Evolutionary conservation across 257 asterid genomes (phyloP).

Genomic region (Lycium barbarum): DNA sequence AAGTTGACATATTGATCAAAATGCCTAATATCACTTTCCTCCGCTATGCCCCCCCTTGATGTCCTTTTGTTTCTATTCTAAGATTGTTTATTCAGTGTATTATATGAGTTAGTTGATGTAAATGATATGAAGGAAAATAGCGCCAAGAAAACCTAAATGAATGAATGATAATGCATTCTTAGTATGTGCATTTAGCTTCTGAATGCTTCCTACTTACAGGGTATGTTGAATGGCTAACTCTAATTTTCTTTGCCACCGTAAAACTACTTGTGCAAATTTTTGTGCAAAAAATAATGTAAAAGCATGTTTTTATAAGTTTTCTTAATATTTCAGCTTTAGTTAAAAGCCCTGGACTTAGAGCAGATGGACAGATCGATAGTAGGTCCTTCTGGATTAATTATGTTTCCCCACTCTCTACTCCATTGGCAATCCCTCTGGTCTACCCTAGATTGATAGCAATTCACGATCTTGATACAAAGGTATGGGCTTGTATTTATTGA

Average conservation of each 20-base stretch:
- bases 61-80: constrained; percentile 10
- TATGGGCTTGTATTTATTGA: constrained; percentile 23
- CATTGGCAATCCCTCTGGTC: constrained; percentile 88
- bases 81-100: background rate
- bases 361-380: constrained; percentile 90
- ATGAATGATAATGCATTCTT: constrained; percentile 21
- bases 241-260: background rate
- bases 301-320: constrained; percentile 32
- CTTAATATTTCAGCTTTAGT: constrained; percentile 65
- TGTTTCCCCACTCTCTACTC: constrained; percentile 78
- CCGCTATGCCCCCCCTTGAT: constrained; percentile 6
- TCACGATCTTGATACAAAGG: constrained; percentile 89
- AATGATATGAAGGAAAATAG: background rate
- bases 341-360: constrained; percentile 82
- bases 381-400: constrained; percentile 91
- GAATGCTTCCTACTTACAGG: background rate
- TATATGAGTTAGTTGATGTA: background rate
- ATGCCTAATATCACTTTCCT: background rate
- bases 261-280: background rate
- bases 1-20: constrained; percentile 19
- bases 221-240: background rate
- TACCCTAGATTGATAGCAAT: constrained; percentile 91
- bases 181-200: background rate
- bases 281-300: background rate
- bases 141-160: constrained; percentile 4